phyloP scores from a whole-genome alignment of 2,329 filamentous ascomycete species.

The Arthrobotrys conoides region DNA sequence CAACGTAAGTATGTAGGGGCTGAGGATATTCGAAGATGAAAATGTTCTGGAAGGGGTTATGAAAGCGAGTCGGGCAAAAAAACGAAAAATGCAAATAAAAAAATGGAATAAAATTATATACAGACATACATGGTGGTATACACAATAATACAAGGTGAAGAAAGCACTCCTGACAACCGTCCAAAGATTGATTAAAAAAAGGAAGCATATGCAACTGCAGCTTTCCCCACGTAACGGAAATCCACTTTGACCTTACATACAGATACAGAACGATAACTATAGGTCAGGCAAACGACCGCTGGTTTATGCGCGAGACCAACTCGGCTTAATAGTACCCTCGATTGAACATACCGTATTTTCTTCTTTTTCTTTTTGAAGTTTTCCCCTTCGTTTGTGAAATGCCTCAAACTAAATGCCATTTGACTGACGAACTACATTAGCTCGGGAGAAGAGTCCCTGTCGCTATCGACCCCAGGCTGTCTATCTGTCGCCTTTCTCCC shows the following conservation, averaged over 20 bases:
- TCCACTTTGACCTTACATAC: constrained; percentile 46
- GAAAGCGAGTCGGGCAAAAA: constrained; percentile 33
- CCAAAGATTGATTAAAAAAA: constrained; percentile 30
- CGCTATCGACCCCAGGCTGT: constrained; percentile 56
- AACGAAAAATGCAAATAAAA: constrained; percentile 1
- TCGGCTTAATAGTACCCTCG: constrained; percentile 51
- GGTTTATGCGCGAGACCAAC: constrained; percentile 54
- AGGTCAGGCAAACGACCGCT: constrained; percentile 32
- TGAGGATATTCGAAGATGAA: constrained; percentile 32
- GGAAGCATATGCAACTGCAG: constrained; percentile 35
- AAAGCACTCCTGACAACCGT: constrained; percentile 10
- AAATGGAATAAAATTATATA: constrained; percentile 5
- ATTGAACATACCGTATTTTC: constrained; percentile 41
- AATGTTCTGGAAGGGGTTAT: constrained; percentile 39
- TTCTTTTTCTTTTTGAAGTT: constrained; percentile 30
- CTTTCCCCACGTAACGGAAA: constrained; percentile 59
- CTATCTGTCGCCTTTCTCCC: constrained; percentile 59
- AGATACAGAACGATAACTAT: constrained; percentile 25
- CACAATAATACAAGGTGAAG: neutral
- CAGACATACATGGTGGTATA: too few species aligned
- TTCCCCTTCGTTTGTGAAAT: constrained; percentile 54
- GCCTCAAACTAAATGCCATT: constrained; percentile 61
- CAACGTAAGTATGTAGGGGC: constrained; percentile 44
- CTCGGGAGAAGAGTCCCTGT: constrained; percentile 52
- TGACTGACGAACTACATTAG: constrained; percentile 56